These are phyloP conservation scores for Henckelia pumila DNA, from an alignment of 257 asterid genomes.

Conservation along the genomic window DNA sequence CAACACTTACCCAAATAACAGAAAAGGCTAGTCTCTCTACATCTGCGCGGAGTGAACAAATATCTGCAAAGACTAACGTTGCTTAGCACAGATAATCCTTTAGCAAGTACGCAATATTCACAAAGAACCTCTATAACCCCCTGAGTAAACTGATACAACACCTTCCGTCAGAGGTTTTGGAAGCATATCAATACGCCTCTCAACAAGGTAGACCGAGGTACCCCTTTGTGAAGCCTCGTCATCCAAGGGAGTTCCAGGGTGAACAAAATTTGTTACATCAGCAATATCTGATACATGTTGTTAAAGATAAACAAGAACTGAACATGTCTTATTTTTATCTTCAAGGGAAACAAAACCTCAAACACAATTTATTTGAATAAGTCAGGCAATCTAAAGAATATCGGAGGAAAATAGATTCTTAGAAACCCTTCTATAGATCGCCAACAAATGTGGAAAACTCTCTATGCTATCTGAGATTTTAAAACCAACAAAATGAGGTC, in stretches of 20 bases:
- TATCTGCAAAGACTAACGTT: slow-evolving; percentile 54
- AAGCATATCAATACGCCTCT: slow-evolving; percentile 98
- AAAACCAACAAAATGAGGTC: slow-evolving; percentile 16
- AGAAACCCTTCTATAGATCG: slow-evolving; percentile 12
- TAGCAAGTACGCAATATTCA: slow-evolving; percentile 20
- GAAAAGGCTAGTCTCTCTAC: slow-evolving; percentile 96
- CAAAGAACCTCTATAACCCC: slow-evolving; percentile 20
- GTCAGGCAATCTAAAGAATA: slow-evolving; percentile 16
- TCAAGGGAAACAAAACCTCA: slow-evolving; percentile 19
- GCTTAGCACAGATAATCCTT: slow-evolving; percentile 17
- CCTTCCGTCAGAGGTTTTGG: slow-evolving; percentile 99
- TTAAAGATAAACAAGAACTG: slow-evolving; percentile 45
- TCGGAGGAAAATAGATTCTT: slow-evolving; percentile 6
- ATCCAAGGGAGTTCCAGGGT: slow-evolving; percentile 88
- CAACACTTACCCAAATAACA: slow-evolving; percentile 82
- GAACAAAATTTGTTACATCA: slow-evolving; percentile 96
- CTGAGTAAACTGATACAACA: slow-evolving; percentile 27
- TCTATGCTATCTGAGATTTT: slow-evolving; percentile 12
- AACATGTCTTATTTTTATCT: not conserved
- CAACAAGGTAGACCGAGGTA: slow-evolving; percentile 98
- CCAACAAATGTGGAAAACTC: slow-evolving; percentile 1
- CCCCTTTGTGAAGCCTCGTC: slow-evolving; percentile 99
- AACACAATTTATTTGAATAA: not conserved
- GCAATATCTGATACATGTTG: slow-evolving; percentile 71
- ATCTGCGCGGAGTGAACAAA: slow-evolving; percentile 90